Base-by-base conservation (phyloP, 768 basidiomycete species). In the Leccinum rimulosum region DNA sequence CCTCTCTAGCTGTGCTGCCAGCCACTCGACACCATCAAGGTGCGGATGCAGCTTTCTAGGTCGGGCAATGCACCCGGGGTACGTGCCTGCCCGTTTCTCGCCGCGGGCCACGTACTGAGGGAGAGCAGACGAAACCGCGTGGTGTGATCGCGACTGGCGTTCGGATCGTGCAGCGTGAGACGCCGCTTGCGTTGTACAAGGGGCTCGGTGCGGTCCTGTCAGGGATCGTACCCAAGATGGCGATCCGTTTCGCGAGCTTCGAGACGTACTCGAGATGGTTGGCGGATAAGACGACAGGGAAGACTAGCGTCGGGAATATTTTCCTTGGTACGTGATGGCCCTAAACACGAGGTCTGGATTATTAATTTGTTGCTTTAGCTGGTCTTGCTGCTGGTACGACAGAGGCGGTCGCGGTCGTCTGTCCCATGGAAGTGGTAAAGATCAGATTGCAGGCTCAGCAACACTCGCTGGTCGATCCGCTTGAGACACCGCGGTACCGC, bases 191-290 rank as follows among this genome's bases (percentile, higher is more conserved):
- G 3, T 76, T 99, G 40, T 99, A 98, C 84, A 99, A 99, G 73
- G 97, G 95, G 62, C 84, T 99, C 38, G 97, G 97, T 22, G 97
- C 97, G 9, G 97, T 99, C 47, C 79, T 96, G 50, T 88, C 92
- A 11, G 97, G 97, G 11, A 99, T 99, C 73, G 93, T 98, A 8
- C 97, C 97, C 1, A 99, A 99, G 79, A 99, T 99, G 97, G 94
- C 94, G 51, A 98, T 95, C 70, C 90, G 97, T 36, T 99, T 98
- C 73, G 95, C 96, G 10, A 93, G 92, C 73, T 99, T 99, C 72
- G 97, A 99, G 77, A 80, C 86, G 49, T 99, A 99, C 82, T 95
- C 96, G 74, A 82, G 79, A 0, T 86, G 83, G 82, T 75, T 98
- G 47, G 85, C 89, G 3, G 85, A 93, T 66, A 80, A 82, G 60